Conservation (phyloP, 2,329 filamentous ascomycete genomes). For the Penicillium hesseltinei region DNA sequence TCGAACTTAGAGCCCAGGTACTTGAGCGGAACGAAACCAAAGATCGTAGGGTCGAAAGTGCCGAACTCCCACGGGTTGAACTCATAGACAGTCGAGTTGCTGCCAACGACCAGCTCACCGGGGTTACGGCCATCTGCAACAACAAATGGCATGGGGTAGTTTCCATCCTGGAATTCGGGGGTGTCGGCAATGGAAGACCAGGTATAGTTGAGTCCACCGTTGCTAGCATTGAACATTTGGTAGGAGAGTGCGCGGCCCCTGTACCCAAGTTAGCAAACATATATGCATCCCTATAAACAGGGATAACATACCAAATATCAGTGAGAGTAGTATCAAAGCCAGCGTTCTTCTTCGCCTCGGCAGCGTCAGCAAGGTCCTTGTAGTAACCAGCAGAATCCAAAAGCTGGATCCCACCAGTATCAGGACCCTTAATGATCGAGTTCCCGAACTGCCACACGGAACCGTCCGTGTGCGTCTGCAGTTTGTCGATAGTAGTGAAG, state of each 20-base stretch:
- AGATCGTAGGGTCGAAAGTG: conserved; percentile 69
- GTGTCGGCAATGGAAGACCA: conserved; percentile 74
- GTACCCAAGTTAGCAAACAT: conserved; percentile 6
- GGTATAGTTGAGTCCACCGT: conserved; percentile 74
- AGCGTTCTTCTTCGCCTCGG: conserved; percentile 61
- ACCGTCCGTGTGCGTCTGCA: conserved; percentile 27
- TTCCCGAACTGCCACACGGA: conserved; percentile 33
- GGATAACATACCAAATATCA: conserved; percentile 68
- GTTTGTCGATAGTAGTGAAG: conserved; percentile 63
- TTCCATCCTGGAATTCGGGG: conserved; percentile 60
- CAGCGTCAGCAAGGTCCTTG: conserved; percentile 55
- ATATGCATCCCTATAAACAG: background rate
- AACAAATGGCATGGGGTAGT: conserved; percentile 70
- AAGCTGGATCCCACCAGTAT: conserved; percentile 39
- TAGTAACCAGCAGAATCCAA: conserved; percentile 61
- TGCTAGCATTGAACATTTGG: conserved; percentile 73
- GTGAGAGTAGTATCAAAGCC: conserved; percentile 72
- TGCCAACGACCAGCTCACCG: conserved; percentile 58
- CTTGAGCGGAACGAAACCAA: conserved; percentile 67
- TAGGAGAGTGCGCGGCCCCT: conserved; percentile 76
- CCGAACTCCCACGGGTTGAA: conserved; percentile 80
- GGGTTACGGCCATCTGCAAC: conserved; percentile 67
- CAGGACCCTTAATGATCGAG: conserved; percentile 50
- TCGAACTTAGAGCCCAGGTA: conserved; percentile 73
- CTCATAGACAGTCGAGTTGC: conserved; percentile 74